phyloP scores from a whole-genome alignment of 345 rosid species.

The Microcos paniculata region DNA sequence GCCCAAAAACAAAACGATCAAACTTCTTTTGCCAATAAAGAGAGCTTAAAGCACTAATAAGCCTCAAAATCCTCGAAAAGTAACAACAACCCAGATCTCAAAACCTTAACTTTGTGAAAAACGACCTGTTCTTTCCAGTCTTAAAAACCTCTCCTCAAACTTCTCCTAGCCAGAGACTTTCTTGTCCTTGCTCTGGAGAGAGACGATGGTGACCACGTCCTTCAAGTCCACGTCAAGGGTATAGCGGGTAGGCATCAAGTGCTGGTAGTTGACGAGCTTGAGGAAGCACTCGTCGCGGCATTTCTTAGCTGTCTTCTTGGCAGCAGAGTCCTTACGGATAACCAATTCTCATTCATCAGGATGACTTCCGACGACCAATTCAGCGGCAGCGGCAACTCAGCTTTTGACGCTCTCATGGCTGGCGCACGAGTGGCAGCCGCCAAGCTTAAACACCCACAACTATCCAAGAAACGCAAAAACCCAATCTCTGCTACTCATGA shows the following conservation, averaged over 20 bases:
- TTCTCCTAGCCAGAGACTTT: constrained; percentile 47
- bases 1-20: too few species aligned
- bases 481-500: too few species aligned
- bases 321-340: constrained; percentile 45
- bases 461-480: too few species aligned
- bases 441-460: too few species aligned
- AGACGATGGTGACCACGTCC: constrained; percentile 44
- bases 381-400: too few species aligned
- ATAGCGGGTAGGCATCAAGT: constrained; percentile 63
- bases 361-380: too few species aligned
- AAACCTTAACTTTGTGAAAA: constrained; percentile 63
- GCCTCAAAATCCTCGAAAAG: neutral
- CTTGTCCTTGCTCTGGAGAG: constrained; percentile 43
- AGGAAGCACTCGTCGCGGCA: constrained; percentile 47
- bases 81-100: constrained; percentile 14
- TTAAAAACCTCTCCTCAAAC: constrained; percentile 61
- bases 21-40: neutral
- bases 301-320: constrained; percentile 34
- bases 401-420: too few species aligned
- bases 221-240: constrained; percentile 57
- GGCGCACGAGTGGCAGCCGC: too few species aligned
- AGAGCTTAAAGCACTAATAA: neutral
- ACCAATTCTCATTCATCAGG: too few species aligned
- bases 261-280: constrained; percentile 53
- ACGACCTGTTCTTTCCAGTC: constrained; percentile 67